Evolutionary conservation across 345 rosid genomes (phyloP), one percentile per base, ranked within the genome.

Genomic region (Hibiscus tridactylites): DNA sequence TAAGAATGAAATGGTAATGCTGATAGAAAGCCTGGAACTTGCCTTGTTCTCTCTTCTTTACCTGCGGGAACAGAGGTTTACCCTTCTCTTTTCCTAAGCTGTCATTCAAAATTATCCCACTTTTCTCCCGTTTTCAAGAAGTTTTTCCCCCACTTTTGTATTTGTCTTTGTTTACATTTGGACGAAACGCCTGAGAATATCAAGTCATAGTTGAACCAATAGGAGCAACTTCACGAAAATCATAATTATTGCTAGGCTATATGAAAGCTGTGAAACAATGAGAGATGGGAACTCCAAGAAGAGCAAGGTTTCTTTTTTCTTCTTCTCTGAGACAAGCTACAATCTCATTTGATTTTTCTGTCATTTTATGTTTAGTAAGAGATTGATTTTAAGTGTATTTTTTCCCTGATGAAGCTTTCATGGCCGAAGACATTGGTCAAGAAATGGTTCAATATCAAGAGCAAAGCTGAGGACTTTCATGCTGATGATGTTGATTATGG

Each of bases 351-450:
- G 65, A 19, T 71, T 71, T 13, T 49, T 13, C 53, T 49, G 53
- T 77, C 61, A 69, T 56, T 73, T 60, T 52, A 29, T 72, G 70
- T 35, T 7, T 24, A 49, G 26, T 73, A 33, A 35, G 21, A 66
- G 29, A 68, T 68, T 66, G 37, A 6, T 13, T 2, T 58, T 50
- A 19, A 74, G 33, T 73, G 5, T 75, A 2, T 72, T 0, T 54
- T 0, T 54, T 71, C 66, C 65, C 56, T 71, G 29, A 53, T 79
- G 84, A 83, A 95, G 99, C 85, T 86, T 82, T 88, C 96, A 68
- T 95, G 99, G 99, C 91, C 99, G 16, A 95, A 88, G 87, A 87
- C 90, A 78, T 80, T 93, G 86, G 96, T 92, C 73, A 95, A 88
- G 85, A 95, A 95, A 83, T 95, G 97, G 99, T 85, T 95, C 77